Conservation (phyloP, 805 yeast genomes). For the Saturnispora dispora region DNA sequence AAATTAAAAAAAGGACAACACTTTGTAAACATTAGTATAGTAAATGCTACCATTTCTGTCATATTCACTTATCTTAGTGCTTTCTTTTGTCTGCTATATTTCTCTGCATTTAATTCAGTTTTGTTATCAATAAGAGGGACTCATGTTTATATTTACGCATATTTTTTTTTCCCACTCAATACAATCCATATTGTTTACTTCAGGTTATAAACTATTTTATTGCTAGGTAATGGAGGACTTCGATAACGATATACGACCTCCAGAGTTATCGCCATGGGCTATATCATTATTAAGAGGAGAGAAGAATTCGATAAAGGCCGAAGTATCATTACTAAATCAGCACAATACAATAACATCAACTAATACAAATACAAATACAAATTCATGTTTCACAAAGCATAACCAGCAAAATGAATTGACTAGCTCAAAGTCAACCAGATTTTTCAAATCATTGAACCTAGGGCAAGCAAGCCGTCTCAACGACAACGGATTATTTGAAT, state of each 20-base stretch:
- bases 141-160: neutral
- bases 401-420: constrained; percentile 2
- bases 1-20: no score
- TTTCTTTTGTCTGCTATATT: no score
- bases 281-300: constrained; percentile 37
- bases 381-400: constrained; percentile 8
- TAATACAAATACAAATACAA: constrained; percentile 8
- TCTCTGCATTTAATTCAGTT: no score
- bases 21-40: no score
- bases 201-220: neutral
- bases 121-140: neutral
- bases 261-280: constrained; percentile 45
- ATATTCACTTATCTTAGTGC: no score
- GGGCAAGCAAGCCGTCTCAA: constrained; percentile 46
- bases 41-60: no score
- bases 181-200: neutral
- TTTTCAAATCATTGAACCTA: constrained; percentile 28
- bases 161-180: neutral
- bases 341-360: constrained; percentile 2
- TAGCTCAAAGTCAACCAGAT: constrained; percentile 12
- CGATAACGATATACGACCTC: constrained; percentile 40
- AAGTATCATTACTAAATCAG: neutral
- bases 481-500: constrained; percentile 10
- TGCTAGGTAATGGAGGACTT: constrained; percentile 15
- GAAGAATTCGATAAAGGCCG: neutral